Conservation (phyloP, 306 rosid genomes). For the Fragaria vesca region DNA sequence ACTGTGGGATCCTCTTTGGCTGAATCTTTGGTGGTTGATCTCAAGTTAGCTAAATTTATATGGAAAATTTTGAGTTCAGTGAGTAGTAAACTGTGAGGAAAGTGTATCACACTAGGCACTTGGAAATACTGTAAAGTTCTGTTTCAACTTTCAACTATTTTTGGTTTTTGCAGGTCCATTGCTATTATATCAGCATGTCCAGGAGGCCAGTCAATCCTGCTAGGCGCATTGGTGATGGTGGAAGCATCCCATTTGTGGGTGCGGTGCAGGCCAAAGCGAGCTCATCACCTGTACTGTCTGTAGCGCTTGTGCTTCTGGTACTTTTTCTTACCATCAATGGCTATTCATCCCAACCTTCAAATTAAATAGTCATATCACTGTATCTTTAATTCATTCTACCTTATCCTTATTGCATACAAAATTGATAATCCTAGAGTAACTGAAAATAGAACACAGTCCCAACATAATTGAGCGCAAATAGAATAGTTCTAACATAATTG, state of each 20-base stretch:
- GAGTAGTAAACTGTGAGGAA: neutral
- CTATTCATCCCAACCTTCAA: neutral
- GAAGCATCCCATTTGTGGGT: constrained; percentile 63
- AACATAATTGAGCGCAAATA: neutral
- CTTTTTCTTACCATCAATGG: constrained; percentile 15
- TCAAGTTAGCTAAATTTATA: neutral
- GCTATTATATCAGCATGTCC: constrained; percentile 58
- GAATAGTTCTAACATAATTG: too few species aligned
- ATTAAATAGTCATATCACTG: neutral
- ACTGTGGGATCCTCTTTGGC: neutral
- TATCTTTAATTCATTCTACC: neutral
- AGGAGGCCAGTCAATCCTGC: constrained; percentile 90
- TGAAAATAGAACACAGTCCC: neutral
- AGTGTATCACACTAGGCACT: neutral
- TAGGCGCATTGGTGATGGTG: constrained; percentile 72
- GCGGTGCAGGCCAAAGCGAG: constrained; percentile 72
- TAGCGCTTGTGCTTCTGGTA: constrained; percentile 87
- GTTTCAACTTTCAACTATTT: constrained; percentile 19
- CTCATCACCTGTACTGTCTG: constrained; percentile 74
- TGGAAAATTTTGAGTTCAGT: constrained; percentile 1
- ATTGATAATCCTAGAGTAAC: neutral
- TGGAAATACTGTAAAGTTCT: constrained; percentile 26
- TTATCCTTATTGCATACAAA: neutral
- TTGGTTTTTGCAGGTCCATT: constrained; percentile 40
- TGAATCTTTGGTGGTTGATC: neutral